Evolutionary conservation across 2,329 filamentous ascomycete species (phyloP).

Genomic region (Dactylellina haptotyla): DNA sequence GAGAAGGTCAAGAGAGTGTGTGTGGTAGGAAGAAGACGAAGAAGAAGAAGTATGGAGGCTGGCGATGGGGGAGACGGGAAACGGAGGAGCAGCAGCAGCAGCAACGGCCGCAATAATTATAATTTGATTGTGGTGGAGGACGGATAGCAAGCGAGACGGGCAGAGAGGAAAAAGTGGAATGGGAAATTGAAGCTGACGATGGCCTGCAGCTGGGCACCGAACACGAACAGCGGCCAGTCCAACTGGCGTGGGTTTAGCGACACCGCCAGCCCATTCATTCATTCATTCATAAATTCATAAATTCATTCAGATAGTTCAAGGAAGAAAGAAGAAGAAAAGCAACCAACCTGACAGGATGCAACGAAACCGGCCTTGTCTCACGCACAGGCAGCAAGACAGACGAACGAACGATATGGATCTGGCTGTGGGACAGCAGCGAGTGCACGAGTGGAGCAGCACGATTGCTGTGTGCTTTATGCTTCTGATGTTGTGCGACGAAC

Average conservation of each 20-base stretch:
- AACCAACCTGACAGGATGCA: not conserved
- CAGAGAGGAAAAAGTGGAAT: not conserved
- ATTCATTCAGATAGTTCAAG: not conserved
- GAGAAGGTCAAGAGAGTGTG: not conserved
- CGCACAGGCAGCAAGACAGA: no score
- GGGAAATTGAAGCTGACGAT: constrained; percentile 40
- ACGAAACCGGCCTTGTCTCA: no score
- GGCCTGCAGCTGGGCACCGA: not conserved
- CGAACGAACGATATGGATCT: no score
- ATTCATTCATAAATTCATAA: not conserved
- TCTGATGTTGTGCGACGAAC: not conserved
- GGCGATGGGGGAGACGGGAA: not conserved
- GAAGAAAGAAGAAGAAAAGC: not conserved
- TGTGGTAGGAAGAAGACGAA: not conserved
- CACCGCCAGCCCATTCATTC: not conserved
- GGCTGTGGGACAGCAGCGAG: no score
- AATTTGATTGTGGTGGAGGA: not conserved
- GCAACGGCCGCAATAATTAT: not conserved
- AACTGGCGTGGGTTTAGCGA: constrained; percentile 4
- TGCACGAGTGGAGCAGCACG: no score
- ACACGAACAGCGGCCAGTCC: not conserved
- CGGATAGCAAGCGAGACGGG: not conserved
- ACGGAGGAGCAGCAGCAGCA: not conserved
- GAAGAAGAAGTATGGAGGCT: not conserved
- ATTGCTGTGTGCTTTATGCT: no score